Conservation (phyloP, 331 rosid genomes). For the Malus hybrid region DNA sequence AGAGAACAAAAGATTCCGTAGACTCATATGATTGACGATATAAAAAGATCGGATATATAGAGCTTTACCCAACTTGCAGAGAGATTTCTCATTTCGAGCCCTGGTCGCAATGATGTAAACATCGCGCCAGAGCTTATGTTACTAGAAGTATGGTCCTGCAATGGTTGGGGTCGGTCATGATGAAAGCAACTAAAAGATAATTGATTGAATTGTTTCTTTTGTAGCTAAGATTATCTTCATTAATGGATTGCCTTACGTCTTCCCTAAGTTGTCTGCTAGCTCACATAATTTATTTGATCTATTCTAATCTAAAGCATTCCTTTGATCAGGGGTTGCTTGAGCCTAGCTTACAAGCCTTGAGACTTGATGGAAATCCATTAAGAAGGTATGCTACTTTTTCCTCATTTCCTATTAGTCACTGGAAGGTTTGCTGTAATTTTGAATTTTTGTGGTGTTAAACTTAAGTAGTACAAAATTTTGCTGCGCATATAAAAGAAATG, state of each 20-base stretch:
- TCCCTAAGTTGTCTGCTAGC: neutral
- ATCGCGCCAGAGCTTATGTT: neutral
- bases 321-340: slow-evolving; percentile 77
- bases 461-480: neutral
- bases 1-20: neutral
- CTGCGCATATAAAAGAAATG: too few species aligned
- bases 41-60: neutral
- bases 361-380: slow-evolving; percentile 89
- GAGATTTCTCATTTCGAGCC: neutral
- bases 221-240: neutral
- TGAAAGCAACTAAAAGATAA: neutral
- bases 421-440: neutral
- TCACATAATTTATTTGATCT: neutral
- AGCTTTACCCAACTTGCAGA: neutral
- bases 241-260: neutral
- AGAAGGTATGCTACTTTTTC: slow-evolving; percentile 54
- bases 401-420: neutral
- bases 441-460: neutral
- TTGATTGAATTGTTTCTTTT: neutral
- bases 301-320: slow-evolving; percentile 6
- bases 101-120: neutral
- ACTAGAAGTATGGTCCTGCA: neutral
- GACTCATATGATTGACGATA: neutral
- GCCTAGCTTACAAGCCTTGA: slow-evolving; percentile 59
- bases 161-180: neutral